phyloP scores from a whole-genome alignment of 768 basidiomycete genomes.

The Suillus ampliporus region DNA sequence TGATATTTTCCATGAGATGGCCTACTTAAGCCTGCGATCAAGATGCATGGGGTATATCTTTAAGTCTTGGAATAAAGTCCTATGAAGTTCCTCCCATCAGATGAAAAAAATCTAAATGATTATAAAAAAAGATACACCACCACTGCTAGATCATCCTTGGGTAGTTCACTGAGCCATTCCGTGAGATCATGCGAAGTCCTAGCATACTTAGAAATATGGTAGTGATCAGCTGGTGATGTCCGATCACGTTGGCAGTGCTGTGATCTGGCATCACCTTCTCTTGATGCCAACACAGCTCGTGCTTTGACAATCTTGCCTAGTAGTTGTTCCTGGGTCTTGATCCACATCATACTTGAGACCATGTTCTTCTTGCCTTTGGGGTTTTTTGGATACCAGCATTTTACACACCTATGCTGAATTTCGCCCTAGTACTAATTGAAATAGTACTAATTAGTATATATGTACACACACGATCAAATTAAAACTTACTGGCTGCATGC shows the following conservation, averaged over 20 bases:
- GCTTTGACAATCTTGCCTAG: constrained; percentile 21
- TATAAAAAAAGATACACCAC: constrained; percentile 7
- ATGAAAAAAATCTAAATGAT: no score
- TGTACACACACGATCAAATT: not conserved
- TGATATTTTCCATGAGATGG: no score
- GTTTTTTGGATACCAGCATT: constrained; percentile 40
- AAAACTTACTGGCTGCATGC: constrained; percentile 33
- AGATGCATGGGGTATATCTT: no score
- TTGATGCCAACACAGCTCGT: not conserved
- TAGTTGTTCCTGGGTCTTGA: constrained; percentile 19
- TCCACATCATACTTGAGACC: constrained; percentile 33
- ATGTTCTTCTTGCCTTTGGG: constrained; percentile 36
- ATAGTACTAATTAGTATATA: not conserved
- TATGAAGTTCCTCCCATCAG: no score
- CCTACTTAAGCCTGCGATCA: no score
- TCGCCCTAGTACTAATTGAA: constrained; percentile 36
- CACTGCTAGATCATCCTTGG: constrained; percentile 33
- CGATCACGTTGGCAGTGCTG: constrained; percentile 20
- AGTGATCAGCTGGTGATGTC: constrained; percentile 28
- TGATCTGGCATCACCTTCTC: constrained; percentile 2
- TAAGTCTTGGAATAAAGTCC: no score
- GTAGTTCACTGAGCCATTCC: constrained; percentile 9
- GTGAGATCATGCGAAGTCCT: constrained; percentile 16
- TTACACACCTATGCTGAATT: constrained; percentile 40
- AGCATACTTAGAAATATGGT: constrained; percentile 27